Evolutionary conservation across 148 eudicot species (phyloP).

Genomic region (Chenopodium formosanum): DNA sequence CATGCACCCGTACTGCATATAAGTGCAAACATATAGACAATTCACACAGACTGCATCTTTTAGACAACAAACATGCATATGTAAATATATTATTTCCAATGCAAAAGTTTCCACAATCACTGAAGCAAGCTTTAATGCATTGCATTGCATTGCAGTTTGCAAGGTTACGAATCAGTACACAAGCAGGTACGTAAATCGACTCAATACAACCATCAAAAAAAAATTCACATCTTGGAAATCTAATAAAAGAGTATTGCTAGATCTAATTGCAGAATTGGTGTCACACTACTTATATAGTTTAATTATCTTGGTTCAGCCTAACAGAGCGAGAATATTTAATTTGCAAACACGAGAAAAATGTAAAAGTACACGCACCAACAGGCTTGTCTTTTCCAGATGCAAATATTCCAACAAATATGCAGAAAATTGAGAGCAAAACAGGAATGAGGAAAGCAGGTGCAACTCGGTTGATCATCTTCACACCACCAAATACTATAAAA

Average conservation of each 20-base stretch:
- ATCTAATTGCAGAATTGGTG: not conserved
- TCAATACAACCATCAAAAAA: not conserved
- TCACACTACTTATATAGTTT: not conserved
- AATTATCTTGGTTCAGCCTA: not conserved
- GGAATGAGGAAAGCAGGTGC: constrained; percentile 97
- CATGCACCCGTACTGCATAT: constrained; percentile 7
- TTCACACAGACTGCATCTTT: constrained; percentile 5
- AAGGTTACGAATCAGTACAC: not conserved
- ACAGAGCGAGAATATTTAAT: not conserved
- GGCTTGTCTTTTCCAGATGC: constrained; percentile 73
- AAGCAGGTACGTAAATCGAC: not conserved
- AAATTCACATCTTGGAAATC: not conserved
- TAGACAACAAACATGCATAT: not conserved
- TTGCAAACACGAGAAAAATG: not conserved
- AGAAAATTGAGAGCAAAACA: constrained; percentile 80
- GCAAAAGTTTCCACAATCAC: not conserved
- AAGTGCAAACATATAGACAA: not conserved
- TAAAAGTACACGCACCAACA: constrained; percentile 42
- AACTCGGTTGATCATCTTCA: constrained; percentile 93
- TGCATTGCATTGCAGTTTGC: not conserved
- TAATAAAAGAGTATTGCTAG: too few relatives aligned
- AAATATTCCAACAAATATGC: constrained; percentile 83
- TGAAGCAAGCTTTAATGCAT: not conserved
- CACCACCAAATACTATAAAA: constrained; percentile 97
- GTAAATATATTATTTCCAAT: not conserved